Evolutionary conservation across 2,329 filamentous ascomycete species (phyloP), one percentile per base, ranked within the genome.

Genomic region (Teratosphaeriaceae sp.): DNA sequence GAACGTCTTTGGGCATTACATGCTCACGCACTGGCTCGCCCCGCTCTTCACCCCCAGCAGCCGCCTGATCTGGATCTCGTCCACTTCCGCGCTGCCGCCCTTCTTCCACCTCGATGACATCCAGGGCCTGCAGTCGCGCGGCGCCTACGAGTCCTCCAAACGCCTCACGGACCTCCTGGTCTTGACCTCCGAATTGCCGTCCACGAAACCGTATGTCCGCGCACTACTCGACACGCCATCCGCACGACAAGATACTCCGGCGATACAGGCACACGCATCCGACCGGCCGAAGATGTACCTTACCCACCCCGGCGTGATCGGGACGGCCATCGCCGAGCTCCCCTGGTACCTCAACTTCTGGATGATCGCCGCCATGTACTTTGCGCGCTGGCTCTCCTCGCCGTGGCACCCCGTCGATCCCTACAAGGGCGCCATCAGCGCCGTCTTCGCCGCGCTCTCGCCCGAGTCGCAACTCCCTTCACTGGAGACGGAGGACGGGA

Each of bases 1-100:
- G 38, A 97, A 97, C 60, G 76, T 95, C 22, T 97, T 98, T 60
- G 92, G 92, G 0, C 92, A 98, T 68, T 97, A 98, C 62, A 69
- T 96, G 58, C 79, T 98, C 19, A 79, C 79, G 13, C 89, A 95
- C 63, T 80, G 83, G 58, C 74, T 97, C 9, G 75, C 84, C 52
- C 84, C 87, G 0, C 71, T 96, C 9, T 74, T 98, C 31, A 47
- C 46, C 7, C 53, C 54, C 68, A 70, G 55, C 70, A 78, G 39
- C 59, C 79, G 88, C 39, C 75, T 98, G 40, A 76, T 97, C 50
- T 97, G 90, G 89, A 80, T 88, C 8, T 85, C 84, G 49, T 94
- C 85, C 57, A 68, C 96, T 38, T 89, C 95, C 57, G 81, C 84
- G 1, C 70, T 74, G 40, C 60, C 64, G 5, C 65, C 74, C 13